Percentiles rank a stretch among this genome's conserved stretches.
phyloP scores from a whole-genome alignment of 345 rosid genomes.

The Salix viminalis region DNA sequence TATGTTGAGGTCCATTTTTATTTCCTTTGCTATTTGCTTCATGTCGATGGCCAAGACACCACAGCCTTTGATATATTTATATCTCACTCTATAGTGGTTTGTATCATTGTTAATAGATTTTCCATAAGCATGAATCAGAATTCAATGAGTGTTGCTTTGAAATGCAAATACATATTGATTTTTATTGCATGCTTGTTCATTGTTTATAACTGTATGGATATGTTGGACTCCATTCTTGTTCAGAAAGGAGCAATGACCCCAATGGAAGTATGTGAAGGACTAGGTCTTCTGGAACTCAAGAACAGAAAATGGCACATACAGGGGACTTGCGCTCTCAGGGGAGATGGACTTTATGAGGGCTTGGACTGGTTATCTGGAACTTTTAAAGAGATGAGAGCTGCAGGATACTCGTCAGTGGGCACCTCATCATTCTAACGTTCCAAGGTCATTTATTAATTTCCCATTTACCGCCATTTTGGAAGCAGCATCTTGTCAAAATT shows the following conservation, averaged over 20 bases:
- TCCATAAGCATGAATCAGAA: neutral
- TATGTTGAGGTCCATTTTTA: neutral
- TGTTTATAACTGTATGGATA: neutral
- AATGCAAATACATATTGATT: neutral
- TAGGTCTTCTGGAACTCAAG: slow-evolving; percentile 87
- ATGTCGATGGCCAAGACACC: neutral
- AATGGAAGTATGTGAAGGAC: slow-evolving; percentile 84
- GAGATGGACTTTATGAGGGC: slow-evolving; percentile 98
- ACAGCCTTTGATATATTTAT: neutral
- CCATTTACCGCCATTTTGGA: neutral
- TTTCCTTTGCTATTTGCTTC: neutral
- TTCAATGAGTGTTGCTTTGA: neutral
- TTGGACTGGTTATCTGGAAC: slow-evolving; percentile 88
- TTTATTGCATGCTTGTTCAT: neutral
- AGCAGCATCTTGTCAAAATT: neutral
- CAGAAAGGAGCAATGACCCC: slow-evolving; percentile 99
- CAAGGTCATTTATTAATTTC: slow-evolving; percentile 24
- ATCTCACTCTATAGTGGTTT: neutral
- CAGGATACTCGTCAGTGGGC: slow-evolving; percentile 81
- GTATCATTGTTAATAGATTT: neutral
- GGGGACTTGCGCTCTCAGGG: slow-evolving; percentile 91
- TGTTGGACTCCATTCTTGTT: neutral
- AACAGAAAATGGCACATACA: slow-evolving; percentile 99
- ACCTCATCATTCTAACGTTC: slow-evolving; percentile 57
- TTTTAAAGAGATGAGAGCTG: slow-evolving; percentile 81